A percentile compares a stretch with the other conserved stretches of the same genome.
These are phyloP conservation scores for Fusarium sororula DNA, from an alignment of 2,329 filamentous ascomycete species.

Conservation along the genomic window DNA sequence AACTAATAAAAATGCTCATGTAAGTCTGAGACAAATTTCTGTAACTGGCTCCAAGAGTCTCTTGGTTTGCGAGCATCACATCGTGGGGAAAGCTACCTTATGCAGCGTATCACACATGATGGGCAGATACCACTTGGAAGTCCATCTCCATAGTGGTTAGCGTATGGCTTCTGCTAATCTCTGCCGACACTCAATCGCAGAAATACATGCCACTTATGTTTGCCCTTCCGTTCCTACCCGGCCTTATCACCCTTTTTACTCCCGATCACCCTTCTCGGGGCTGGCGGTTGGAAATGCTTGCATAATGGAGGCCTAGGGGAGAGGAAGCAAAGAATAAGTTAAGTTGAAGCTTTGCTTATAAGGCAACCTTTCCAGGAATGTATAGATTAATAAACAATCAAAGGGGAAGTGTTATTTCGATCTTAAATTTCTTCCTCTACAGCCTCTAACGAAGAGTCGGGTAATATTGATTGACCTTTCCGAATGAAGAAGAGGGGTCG, in stretches of 20 bases:
- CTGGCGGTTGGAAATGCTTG: slow-evolving; percentile 26
- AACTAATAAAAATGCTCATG: neutral
- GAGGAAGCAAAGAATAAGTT: neutral
- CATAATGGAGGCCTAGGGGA: neutral
- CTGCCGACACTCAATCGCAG: neutral
- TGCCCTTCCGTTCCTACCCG: slow-evolving; percentile 25
- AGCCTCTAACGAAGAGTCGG: neutral
- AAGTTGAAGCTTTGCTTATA: neutral
- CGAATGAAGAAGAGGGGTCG: slow-evolving; percentile 14
- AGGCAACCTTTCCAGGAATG: neutral
- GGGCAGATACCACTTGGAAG: slow-evolving; percentile 16
- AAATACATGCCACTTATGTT: slow-evolving; percentile 6
- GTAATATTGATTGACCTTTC: neutral
- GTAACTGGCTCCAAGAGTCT: neutral
- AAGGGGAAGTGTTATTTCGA: neutral
- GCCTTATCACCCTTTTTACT: slow-evolving; percentile 1
- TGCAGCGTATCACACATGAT: slow-evolving; percentile 23
- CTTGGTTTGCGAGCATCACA: slow-evolving; percentile 3
- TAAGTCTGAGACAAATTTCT: neutral
- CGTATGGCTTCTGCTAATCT: neutral
- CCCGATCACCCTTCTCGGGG: slow-evolving; percentile 15
- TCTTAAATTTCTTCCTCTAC: neutral
- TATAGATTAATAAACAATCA: neutral
- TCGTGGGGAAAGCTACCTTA: neutral
- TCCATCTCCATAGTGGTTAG: neutral